phyloP scores from a whole-genome alignment of 1,284 basidiomycete species.

The Leccinum fuscescens region DNA sequence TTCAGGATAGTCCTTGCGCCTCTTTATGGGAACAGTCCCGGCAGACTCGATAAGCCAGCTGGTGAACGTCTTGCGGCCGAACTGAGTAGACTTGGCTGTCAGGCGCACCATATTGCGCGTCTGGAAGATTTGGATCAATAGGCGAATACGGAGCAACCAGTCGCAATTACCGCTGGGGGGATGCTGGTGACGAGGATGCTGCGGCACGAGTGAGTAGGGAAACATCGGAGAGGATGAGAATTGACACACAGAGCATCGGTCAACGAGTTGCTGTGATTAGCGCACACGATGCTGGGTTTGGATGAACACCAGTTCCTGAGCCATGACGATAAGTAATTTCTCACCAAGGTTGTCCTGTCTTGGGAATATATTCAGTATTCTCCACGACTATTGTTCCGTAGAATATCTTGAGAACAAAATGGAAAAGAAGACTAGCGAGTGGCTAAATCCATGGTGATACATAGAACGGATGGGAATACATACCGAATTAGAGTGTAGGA shows the following conservation, averaged over 20 bases:
- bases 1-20: constrained; percentile 65
- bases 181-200: constrained; percentile 71
- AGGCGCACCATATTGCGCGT: constrained; percentile 76
- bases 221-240: not conserved
- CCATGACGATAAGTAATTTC: not conserved
- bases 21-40: constrained; percentile 78
- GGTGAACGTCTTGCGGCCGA: constrained; percentile 77
- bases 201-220: constrained; percentile 3
- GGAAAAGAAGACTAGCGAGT: constrained; percentile 57
- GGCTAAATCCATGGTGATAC: constrained; percentile 1
- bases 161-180: constrained; percentile 54
- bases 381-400: constrained; percentile 88
- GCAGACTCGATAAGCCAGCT: constrained; percentile 87
- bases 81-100: constrained; percentile 84
- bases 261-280: constrained; percentile 82
- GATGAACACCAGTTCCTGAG: constrained; percentile 17
- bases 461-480: constrained; percentile 2
- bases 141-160: not conserved
- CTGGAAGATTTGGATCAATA: constrained; percentile 18
- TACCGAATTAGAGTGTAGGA: constrained; percentile 68
- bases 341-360: constrained; percentile 72
- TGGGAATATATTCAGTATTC: constrained; percentile 67
- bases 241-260: constrained; percentile 76
- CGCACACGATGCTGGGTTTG: constrained; percentile 57
- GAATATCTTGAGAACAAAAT: constrained; percentile 82